Evolutionary conservation across 768 basidiomycete species (phyloP), one percentile per base, ranked within the genome.

Genomic region (Termitomyces eurrhizus): DNA sequence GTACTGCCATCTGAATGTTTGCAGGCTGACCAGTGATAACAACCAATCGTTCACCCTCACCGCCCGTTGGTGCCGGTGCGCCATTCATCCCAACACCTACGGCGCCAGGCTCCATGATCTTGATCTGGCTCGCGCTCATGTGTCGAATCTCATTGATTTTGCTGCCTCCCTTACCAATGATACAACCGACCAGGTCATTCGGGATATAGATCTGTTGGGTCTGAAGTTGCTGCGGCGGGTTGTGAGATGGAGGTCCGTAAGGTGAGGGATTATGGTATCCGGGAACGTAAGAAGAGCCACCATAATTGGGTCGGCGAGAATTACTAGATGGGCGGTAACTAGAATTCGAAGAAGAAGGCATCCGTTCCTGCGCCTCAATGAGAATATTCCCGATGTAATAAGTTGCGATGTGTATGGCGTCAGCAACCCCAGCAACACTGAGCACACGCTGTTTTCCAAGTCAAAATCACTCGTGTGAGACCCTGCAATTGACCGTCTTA

Each of bases 341-440:
- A 1, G 86, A 86, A 65, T 85, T 77, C 54, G 82, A 76, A 59
- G 86, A 78, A 54, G 90, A 79, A 4, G 91, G 91, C 83, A 84
- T 84, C 61, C 89, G 88, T 63, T 93, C 91, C 70, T 93, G 89
- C 7, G 93, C 89, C 72, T 97, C 94, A 66, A 96, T 90, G 57
- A 99, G 87, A 68, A 98, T 97, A 65, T 95, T 98, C 58, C 97
- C 97, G 63, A 99, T 95, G 73, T 99, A 98, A 77, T 98, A 99
- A 4, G 96, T 98, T 44, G 97, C 97, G 64, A 99, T 99, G 73
- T 99, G 97, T 60, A 99, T 95, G 35, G 97, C 97, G 72, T 99
- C 97, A 24, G 97, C 97, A 54, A 99, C 97, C 41, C 97, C 97
- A 26, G 96, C 94, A 41, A 98, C 96, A 66, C 95, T 97, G 56